A percentile compares a stretch with the other conserved stretches of the same genome.
Evolutionary conservation across 441 rosid species (phyloP).

Genomic region (Adansonia rubrostipa): DNA sequence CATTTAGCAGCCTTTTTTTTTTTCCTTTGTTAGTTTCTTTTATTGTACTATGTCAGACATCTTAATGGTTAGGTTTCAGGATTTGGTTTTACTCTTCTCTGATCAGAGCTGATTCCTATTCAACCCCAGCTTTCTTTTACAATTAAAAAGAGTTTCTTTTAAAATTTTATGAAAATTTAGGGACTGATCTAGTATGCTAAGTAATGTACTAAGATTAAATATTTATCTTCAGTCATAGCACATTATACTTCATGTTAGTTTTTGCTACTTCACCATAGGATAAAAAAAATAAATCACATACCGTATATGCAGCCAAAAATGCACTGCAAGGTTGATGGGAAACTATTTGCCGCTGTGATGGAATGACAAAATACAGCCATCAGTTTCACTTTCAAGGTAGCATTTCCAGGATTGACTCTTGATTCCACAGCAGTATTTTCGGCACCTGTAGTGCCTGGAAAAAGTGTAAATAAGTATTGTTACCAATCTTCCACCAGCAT

Average conservation of each 20-base stretch:
- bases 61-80: conserved; percentile 4
- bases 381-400: conserved; percentile 69
- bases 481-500: not conserved
- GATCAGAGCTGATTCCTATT: not conserved
- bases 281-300: conserved; percentile 36
- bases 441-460: conserved; percentile 67
- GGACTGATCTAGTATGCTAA: conserved; percentile 8
- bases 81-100: not conserved
- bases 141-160: not conserved
- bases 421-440: conserved; percentile 68
- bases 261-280: not conserved
- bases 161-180: not conserved
- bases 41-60: not conserved
- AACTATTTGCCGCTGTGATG: conserved; percentile 85
- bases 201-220: not conserved
- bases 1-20: not conserved
- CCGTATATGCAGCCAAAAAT: conserved; percentile 96
- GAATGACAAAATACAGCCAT: conserved; percentile 87
- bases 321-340: conserved; percentile 94
- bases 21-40: conserved; percentile 2
- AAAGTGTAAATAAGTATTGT: conserved; percentile 23
- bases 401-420: conserved; percentile 71
- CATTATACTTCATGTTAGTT: conserved; percentile 13
- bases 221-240: not conserved
- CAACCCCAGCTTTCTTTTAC: not conserved